A percentile compares a stretch with the other conserved stretches of the same genome.
Conservation (phyloP, 2,329 filamentous ascomycete species). For the Aspergillus calidoustus region DNA sequence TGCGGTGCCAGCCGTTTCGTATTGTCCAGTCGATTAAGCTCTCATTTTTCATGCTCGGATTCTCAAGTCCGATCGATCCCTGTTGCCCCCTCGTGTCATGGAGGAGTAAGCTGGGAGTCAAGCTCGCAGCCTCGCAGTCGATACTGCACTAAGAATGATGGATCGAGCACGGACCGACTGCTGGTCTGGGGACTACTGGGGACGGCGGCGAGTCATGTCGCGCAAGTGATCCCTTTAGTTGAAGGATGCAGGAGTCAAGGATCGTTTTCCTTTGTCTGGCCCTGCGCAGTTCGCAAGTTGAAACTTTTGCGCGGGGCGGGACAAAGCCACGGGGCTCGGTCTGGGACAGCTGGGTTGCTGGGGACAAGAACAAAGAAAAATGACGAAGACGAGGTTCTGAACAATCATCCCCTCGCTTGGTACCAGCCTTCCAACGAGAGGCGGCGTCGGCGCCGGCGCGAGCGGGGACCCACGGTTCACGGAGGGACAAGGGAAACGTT, state of each 20-base stretch:
- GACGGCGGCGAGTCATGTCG: neutral
- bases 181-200: neutral
- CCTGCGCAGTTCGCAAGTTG: neutral
- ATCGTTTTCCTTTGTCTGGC: neutral
- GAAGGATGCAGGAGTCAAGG: neutral
- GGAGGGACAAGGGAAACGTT: slow-evolving; percentile 1
- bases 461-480: slow-evolving; percentile 5
- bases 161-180: neutral
- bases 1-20: neutral
- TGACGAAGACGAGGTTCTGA: too few species aligned
- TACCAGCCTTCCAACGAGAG: too few species aligned
- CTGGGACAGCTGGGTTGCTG: too few species aligned
- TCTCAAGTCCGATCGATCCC: neutral
- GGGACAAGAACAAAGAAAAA: too few species aligned
- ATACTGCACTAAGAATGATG: too few species aligned
- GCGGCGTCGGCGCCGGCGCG: too few species aligned
- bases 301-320: too few species aligned
- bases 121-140: neutral
- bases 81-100: neutral
- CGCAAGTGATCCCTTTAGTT: neutral
- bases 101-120: neutral
- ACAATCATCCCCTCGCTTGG: too few species aligned
- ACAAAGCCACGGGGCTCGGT: too few species aligned
- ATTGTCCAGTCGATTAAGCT: neutral
- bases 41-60: neutral